Conservation (phyloP, 2,329 filamentous ascomycete genomes). For the Colletotrichum sidae region DNA sequence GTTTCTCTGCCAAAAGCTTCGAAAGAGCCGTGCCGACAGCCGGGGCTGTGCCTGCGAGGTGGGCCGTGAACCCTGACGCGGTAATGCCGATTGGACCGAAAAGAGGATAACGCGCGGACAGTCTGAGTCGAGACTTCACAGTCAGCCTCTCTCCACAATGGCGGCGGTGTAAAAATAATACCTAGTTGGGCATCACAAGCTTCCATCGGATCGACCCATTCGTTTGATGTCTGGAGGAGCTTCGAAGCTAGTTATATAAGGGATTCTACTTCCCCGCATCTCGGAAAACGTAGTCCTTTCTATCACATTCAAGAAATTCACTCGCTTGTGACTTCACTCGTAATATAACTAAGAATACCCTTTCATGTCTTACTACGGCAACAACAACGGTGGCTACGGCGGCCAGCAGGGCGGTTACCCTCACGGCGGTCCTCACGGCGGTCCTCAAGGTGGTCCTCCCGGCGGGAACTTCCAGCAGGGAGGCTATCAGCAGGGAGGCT, state of each 20-base stretch:
- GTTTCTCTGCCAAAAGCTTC: conserved; percentile 12
- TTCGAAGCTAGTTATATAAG: conserved; percentile 31
- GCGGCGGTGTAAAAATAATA: conserved; percentile 35
- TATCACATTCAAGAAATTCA: not conserved
- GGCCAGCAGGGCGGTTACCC: conserved; percentile 17
- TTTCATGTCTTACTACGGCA: conserved; percentile 32
- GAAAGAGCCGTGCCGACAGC: conserved; percentile 31
- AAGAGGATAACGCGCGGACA: conserved; percentile 34
- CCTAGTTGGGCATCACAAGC: conserved; percentile 27
- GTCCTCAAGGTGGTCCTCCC: not conserved
- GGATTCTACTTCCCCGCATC: conserved; percentile 31
- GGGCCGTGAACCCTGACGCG: conserved; percentile 36
- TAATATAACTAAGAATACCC: not conserved
- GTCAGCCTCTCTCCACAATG: conserved; percentile 32
- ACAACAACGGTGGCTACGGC: conserved; percentile 30
- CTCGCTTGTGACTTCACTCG: not conserved
- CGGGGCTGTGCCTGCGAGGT: conserved; percentile 34
- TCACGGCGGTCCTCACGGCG: conserved; percentile 8
- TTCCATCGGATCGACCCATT: conserved; percentile 21
- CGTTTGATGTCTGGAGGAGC: conserved; percentile 11
- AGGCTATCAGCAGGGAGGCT: conserved; percentile 18
- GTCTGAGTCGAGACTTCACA: conserved; percentile 30
- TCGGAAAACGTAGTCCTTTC: not conserved
- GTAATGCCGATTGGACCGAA: conserved; percentile 35
- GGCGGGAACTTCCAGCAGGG: conserved; percentile 7